A percentile compares a stretch with the other conserved stretches of the same genome.
Conservation (phyloP, 352 stramenopile genomes). For the Phytopythium oedochilum region DNA sequence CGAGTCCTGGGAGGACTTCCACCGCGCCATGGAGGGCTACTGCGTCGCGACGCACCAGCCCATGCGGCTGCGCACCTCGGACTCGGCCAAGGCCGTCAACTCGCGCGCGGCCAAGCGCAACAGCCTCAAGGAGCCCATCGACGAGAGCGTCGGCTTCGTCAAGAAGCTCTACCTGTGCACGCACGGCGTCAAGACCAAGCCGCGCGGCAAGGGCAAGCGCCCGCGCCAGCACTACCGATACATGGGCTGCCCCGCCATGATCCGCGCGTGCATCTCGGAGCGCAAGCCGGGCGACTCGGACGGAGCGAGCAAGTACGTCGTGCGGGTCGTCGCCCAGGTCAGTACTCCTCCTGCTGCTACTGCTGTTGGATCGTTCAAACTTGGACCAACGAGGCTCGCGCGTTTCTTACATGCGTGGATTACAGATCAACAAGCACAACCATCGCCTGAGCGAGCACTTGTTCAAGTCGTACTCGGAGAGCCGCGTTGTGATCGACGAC, state of each 20-base stretch:
- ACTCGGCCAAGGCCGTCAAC: constrained; percentile 79
- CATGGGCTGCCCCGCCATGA: constrained; percentile 82
- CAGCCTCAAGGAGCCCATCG: constrained; percentile 81
- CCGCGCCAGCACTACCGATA: constrained; percentile 80
- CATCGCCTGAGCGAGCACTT: constrained; percentile 81
- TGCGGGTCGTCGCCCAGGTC: constrained; percentile 78
- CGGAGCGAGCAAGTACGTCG: constrained; percentile 72
- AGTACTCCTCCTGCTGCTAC: not conserved
- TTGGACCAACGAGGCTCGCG: too few relatives aligned
- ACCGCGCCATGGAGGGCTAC: constrained; percentile 77
- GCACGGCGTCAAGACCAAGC: constrained; percentile 82
- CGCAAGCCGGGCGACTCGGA: constrained; percentile 51
- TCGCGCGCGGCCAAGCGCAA: constrained; percentile 75
- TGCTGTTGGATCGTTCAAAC: too few relatives aligned
- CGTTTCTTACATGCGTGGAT: too few relatives aligned
- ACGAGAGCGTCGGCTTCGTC: constrained; percentile 80
- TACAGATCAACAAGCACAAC: constrained; percentile 80
- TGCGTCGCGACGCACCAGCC: constrained; percentile 69
- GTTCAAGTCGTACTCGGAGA: constrained; percentile 86
- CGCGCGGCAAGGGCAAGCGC: constrained; percentile 72
- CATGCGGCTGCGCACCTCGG: constrained; percentile 75
- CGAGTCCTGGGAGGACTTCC: constrained; percentile 82
- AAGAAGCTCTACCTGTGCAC: constrained; percentile 86
- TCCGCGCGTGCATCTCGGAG: constrained; percentile 78
- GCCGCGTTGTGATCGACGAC: constrained; percentile 81